Evolutionary conservation across 495 filamentous ascomycete species (phyloP).

Genomic region (Penicillium cataractarum): DNA sequence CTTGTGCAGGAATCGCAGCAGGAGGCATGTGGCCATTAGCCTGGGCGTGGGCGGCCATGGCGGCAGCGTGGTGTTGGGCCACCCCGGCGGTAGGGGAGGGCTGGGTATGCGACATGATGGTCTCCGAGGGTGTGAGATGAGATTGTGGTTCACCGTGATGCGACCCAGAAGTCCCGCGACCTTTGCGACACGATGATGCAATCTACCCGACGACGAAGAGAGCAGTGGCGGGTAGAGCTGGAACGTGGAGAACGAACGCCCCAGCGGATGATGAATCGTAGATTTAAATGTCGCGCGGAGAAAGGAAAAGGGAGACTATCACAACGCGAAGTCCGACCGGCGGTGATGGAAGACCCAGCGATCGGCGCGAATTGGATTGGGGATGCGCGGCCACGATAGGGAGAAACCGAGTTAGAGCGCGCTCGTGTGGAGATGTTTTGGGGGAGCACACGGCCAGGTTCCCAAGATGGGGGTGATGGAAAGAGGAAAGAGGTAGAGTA

Average conservation of each 20-base stretch:
- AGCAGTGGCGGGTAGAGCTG: neutral
- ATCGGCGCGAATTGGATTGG: constrained; percentile 6
- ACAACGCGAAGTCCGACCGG: constrained; percentile 8
- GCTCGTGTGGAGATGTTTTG: constrained; percentile 9
- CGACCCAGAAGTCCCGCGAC: constrained; percentile 23
- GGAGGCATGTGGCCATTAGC: constrained; percentile 53
- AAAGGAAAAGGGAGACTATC: neutral
- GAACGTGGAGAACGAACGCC: neutral
- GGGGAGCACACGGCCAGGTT: neutral
- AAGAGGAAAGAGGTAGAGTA: constrained; percentile 18
- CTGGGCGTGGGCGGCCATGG: constrained; percentile 51
- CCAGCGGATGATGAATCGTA: neutral
- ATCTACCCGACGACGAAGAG: constrained; percentile 21
- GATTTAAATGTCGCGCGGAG: neutral
- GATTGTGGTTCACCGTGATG: constrained; percentile 19
- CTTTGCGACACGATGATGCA: constrained; percentile 51
- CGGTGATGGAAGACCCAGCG: constrained; percentile 5
- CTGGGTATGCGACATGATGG: constrained; percentile 54
- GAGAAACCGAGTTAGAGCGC: neutral
- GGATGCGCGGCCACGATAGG: neutral
- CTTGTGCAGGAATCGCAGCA: constrained; percentile 53
- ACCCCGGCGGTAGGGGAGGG: constrained; percentile 55
- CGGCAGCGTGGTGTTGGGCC: constrained; percentile 47
- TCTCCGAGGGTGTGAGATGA: neutral
- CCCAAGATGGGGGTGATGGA: neutral